Percentiles rank a stretch among this genome's conserved stretches.
These are phyloP conservation scores for Ottelia alismoides DNA, from an alignment of 106 monocot species.

Conservation along the genomic window DNA sequence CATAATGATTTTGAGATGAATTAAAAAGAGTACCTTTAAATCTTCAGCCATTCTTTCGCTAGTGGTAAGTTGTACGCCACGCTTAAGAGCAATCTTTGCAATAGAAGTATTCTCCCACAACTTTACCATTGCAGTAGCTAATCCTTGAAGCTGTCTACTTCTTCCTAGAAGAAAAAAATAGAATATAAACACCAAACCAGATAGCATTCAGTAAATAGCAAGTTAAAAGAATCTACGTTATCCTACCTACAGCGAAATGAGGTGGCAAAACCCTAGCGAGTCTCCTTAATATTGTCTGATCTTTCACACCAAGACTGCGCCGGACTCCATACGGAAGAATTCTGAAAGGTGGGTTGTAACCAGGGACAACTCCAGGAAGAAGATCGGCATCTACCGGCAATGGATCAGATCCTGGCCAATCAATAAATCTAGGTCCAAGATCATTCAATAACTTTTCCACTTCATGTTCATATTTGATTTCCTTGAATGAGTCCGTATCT, in stretches of 20 bases:
- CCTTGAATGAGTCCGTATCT: neutral
- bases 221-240: no score
- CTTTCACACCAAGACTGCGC: constrained; percentile 41
- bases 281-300: constrained; percentile 47
- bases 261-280: constrained; percentile 70
- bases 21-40: constrained; percentile 44
- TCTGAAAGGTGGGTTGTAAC: constrained; percentile 66
- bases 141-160: constrained; percentile 78
- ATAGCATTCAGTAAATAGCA: neutral
- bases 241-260: constrained; percentile 84
- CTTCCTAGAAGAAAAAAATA: constrained; percentile 35
- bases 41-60: constrained; percentile 94
- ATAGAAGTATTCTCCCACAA: constrained; percentile 84
- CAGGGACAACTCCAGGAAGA: constrained; percentile 55
- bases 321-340: constrained; percentile 73
- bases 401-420: constrained; percentile 80
- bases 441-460: constrained; percentile 64
- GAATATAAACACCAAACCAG: neutral
- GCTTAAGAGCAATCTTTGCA: constrained; percentile 75
- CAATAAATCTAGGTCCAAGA: constrained; percentile 58
- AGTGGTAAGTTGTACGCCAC: constrained; percentile 75
- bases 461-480: constrained; percentile 25
- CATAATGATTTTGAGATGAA: no score
- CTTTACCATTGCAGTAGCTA: constrained; percentile 68
- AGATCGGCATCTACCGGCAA: constrained; percentile 86